Evolutionary conservation across 176 grass and related monocot genomes (phyloP).

Genomic region (bread wheat (Triticum aestivum)): DNA sequence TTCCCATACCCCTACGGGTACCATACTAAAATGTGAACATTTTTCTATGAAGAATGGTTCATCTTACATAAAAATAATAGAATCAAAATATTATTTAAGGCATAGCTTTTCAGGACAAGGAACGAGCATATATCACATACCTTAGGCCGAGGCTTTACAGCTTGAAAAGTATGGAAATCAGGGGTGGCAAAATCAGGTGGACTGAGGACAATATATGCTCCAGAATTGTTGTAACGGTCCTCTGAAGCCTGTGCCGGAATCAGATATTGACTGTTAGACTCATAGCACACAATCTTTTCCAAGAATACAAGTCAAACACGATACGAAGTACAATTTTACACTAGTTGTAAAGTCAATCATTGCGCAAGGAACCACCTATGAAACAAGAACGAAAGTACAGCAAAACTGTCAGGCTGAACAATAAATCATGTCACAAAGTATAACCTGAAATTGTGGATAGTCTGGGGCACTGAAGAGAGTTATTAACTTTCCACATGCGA

Average conservation of each 20-base stretch:
- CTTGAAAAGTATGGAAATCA: constrained; percentile 87
- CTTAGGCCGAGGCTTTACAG: constrained; percentile 78
- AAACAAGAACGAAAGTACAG: neutral
- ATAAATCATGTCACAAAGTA: constrained; percentile 9
- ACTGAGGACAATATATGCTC: constrained; percentile 85
- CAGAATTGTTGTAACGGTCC: constrained; percentile 74
- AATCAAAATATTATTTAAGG: neutral
- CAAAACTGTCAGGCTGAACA: neutral
- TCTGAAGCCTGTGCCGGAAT: constrained; percentile 60
- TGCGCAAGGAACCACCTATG: neutral
- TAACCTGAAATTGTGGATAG: constrained; percentile 97
- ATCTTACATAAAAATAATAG: neutral
- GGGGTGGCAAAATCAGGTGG: constrained; percentile 82
- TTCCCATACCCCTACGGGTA: neutral
- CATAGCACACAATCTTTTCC: neutral
- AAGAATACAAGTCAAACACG: neutral
- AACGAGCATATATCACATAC: constrained; percentile 34
- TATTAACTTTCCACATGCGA: constrained; percentile 82
- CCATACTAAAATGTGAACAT: neutral
- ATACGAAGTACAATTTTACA: neutral
- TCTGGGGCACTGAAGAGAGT: constrained; percentile 97
- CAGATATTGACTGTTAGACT: neutral
- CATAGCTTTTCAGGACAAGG: neutral
- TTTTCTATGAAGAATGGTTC: neutral
- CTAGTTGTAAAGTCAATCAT: neutral